Conservation (phyloP, 2,329 filamentous ascomycete genomes). For the Ceratocystis papillata region DNA sequence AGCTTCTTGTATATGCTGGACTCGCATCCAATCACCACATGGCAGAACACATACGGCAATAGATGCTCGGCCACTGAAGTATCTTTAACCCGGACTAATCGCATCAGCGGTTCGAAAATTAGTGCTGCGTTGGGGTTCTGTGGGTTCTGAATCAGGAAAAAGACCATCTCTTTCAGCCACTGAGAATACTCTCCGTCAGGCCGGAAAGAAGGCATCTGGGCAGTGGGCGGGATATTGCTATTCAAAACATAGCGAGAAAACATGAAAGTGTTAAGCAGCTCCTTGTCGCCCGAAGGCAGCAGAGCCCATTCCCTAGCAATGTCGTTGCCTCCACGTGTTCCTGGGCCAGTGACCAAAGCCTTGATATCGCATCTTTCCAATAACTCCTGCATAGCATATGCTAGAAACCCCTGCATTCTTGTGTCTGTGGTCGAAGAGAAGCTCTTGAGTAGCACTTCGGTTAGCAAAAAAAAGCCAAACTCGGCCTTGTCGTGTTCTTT, state of each 20-base stretch:
- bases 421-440: slow-evolving; percentile 87
- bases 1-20: slow-evolving; percentile 7
- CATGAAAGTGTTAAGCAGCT: slow-evolving; percentile 78
- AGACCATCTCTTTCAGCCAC: slow-evolving; percentile 72
- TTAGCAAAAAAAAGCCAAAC: slow-evolving; percentile 75
- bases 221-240: slow-evolving; percentile 45
- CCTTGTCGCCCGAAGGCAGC: slow-evolving; percentile 66
- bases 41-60: slow-evolving; percentile 75
- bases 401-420: slow-evolving; percentile 77
- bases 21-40: slow-evolving; percentile 57
- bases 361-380: slow-evolving; percentile 67
- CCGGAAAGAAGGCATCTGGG: slow-evolving; percentile 37
- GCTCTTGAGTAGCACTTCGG: slow-evolving; percentile 78
- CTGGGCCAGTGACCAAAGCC: slow-evolving; percentile 35
- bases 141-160: slow-evolving; percentile 69
- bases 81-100: slow-evolving; percentile 77
- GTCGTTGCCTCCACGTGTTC: slow-evolving; percentile 40
- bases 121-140: slow-evolving; percentile 63
- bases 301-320: slow-evolving; percentile 65
- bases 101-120: slow-evolving; percentile 70
- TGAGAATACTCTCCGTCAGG: slow-evolving; percentile 46
- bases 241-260: slow-evolving; percentile 70
- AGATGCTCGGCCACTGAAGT: slow-evolving; percentile 77
- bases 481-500: slow-evolving; percentile 66
- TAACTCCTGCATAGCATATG: slow-evolving; percentile 88